phyloP scores from a whole-genome alignment of 169 alveolate genomes.

The Theileria luwenshuni region DNA sequence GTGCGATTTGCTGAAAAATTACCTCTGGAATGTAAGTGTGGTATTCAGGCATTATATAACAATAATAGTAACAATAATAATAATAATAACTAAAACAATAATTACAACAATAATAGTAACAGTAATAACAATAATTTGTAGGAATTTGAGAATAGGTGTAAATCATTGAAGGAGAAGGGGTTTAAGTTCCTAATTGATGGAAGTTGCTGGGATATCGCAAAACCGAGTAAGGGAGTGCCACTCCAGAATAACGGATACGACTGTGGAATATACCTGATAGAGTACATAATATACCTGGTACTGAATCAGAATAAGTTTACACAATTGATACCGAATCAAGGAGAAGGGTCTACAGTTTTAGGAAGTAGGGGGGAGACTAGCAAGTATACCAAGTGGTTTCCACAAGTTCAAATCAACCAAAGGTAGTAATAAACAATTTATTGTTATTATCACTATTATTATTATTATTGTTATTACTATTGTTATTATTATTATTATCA shows the following conservation, averaged over 20 bases:
- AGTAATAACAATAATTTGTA: not conserved
- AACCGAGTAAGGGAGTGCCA: conserved; percentile 29
- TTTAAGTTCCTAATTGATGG: conserved; percentile 53
- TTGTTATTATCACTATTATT: not conserved
- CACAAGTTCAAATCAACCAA: conserved; percentile 34
- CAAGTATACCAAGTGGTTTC: conserved; percentile 25
- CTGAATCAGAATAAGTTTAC: conserved; percentile 36
- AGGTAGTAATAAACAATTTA: conserved; percentile 12
- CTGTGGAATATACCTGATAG: conserved; percentile 69
- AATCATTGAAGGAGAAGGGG: conserved; percentile 25
- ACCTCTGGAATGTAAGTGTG: conserved; percentile 30
- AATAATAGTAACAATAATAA: not conserved
- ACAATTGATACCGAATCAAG: conserved; percentile 23
- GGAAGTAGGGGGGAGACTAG: not conserved
- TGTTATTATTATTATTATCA: not conserved
- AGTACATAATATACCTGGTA: conserved; percentile 62
- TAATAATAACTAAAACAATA: not conserved
- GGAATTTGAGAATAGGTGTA: conserved; percentile 44
- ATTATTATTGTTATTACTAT: not conserved
- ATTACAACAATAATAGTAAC: not conserved
- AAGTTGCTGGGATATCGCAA: conserved; percentile 25
- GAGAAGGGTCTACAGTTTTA: not conserved
- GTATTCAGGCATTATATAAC: not conserved
- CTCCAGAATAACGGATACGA: conserved; percentile 68
- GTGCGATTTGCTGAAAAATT: conserved; percentile 15